Base-by-base conservation (phyloP, 805 yeast species). In the Starmerella etchellsii region DNA sequence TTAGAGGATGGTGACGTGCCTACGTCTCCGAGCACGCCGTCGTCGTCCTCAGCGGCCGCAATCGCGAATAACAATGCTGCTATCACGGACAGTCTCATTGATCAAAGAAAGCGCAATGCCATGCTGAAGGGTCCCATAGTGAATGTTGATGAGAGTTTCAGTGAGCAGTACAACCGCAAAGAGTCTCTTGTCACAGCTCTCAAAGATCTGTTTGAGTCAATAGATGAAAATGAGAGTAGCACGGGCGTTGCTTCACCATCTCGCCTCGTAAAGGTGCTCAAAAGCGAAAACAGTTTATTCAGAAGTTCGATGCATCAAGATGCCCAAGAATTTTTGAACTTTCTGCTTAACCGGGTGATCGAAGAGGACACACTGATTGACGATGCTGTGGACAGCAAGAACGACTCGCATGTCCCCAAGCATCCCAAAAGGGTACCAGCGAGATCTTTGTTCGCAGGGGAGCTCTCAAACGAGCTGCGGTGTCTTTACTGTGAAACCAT, bases 261-360 rank as follows among this genome's bases (percentile, higher is more conserved):
- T 23, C 70, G 73, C 50, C 70, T 91, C 36, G 73, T 91, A 33
- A 78, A 75, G 34, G 78, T 78, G 39, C 65, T 88, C 40, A 88
- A 84, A 58, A 71, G 71, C 42, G 87, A 82, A 49, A 91, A 88
- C 57, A 81, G 77, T 51, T 64, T 88, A 53, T 91, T 91, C 59
- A 68, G 94, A 47, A 78, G 84, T 42, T 76, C 81, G 32, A 87
- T 85, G 95, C 98, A 91, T 58, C 98, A 91, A 57, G 98, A 91
- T 65, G 96, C 97, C 4, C 98, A 91, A 61, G 98, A 91, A 62
- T 91, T 91, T 60, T 69, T 87, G 56, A 88, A 87, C 58, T 87
- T 81, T 55, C 58, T 87, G 50, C 65, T 91, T 39, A 91, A 91
- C 59, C 85, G 81, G 47, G 68, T 80, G 15, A 64, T 81, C 37